Conservation (phyloP, 345 rosid species). For the Corymbia maculata region DNA sequence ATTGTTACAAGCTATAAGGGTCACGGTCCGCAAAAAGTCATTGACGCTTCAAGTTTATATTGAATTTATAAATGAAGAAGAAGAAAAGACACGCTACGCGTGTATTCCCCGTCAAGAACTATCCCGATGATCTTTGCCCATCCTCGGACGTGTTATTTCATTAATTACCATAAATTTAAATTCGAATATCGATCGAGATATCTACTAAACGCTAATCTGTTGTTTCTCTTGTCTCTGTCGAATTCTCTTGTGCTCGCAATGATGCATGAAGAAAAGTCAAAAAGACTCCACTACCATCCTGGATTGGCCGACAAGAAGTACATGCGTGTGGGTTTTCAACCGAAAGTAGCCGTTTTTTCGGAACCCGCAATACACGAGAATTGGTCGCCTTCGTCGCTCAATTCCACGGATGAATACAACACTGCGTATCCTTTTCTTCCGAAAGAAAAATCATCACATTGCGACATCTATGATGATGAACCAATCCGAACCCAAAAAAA, state of each 20-base stretch:
- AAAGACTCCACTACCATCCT: not conserved
- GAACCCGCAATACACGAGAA: not conserved
- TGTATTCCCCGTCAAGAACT: not conserved
- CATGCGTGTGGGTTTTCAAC: not conserved
- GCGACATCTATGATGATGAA: too few relatives aligned
- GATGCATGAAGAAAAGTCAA: not conserved
- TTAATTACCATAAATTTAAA: not conserved
- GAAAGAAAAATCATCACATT: not conserved
- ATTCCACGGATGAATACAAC: not conserved
- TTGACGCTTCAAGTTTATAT: not conserved
- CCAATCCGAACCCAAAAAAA: too few relatives aligned
- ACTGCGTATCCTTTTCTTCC: not conserved
- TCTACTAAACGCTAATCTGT: not conserved
- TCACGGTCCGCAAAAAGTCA: not conserved
- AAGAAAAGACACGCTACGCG: not conserved
- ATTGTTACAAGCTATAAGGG: not conserved
- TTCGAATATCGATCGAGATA: not conserved
- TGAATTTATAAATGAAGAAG: not conserved
- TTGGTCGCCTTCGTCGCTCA: not conserved
- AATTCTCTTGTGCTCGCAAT: not conserved
- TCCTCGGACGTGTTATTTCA: not conserved
- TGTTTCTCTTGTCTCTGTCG: not conserved
- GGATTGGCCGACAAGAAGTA: not conserved
- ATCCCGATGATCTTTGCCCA: not conserved
- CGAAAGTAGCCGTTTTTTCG: not conserved